These are phyloP conservation scores for Mycena rosella DNA, from an alignment of 768 basidiomycete species.

Conservation along the genomic window DNA sequence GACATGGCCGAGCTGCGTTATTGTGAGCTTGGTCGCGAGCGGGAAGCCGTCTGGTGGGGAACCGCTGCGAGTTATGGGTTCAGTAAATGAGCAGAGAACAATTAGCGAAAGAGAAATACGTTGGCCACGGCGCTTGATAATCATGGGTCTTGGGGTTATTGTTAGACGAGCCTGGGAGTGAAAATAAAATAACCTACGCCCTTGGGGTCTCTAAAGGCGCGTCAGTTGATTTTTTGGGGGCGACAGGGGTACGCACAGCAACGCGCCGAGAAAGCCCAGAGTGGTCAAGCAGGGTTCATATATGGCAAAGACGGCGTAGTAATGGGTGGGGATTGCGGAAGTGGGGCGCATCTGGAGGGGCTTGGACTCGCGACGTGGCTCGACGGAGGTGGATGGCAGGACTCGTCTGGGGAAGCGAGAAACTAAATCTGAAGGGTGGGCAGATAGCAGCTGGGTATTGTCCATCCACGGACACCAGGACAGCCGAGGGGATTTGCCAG, in stretches of 20 bases:
- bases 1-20: slow-evolving; percentile 83
- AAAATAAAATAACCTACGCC: slow-evolving; percentile 56
- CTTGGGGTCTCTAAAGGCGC: slow-evolving; percentile 66
- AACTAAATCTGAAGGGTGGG: slow-evolving; percentile 36
- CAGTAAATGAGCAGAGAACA: neutral
- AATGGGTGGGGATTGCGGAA: slow-evolving; percentile 79
- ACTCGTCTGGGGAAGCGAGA: slow-evolving; percentile 32
- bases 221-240: slow-evolving; percentile 20
- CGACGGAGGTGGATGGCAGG: slow-evolving; percentile 32
- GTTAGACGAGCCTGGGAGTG: slow-evolving; percentile 15
- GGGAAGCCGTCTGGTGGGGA: slow-evolving; percentile 57
- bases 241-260: slow-evolving; percentile 53
- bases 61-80: slow-evolving; percentile 30
- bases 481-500: slow-evolving; percentile 6
- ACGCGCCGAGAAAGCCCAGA: slow-evolving; percentile 74
- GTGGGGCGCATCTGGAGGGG: slow-evolving; percentile 54
- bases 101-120: slow-evolving; percentile 13
- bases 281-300: slow-evolving; percentile 80
- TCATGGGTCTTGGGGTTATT: slow-evolving; percentile 69
- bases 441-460: slow-evolving; percentile 10
- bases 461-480: slow-evolving; percentile 23
- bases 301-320: slow-evolving; percentile 79
- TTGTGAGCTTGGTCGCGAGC: slow-evolving; percentile 79
- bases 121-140: slow-evolving; percentile 80
- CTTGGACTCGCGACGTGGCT: slow-evolving; percentile 29